Base-by-base conservation (phyloP, 352 stramenopile species). In the Phytophthora idaei region DNA sequence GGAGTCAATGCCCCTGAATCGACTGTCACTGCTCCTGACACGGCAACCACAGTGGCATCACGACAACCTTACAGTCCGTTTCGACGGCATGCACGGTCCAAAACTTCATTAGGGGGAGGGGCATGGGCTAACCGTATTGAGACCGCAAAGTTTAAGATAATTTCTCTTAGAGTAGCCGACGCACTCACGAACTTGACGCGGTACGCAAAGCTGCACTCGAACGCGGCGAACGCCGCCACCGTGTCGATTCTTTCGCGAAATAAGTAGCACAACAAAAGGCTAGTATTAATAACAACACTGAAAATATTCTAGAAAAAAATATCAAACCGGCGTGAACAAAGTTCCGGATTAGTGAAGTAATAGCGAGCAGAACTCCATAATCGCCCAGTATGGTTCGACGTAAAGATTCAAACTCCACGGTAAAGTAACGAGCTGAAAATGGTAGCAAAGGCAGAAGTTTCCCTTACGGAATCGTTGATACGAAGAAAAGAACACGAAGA, bases 391-490 rank as follows among this genome's bases (percentile, higher is more conserved):
- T 62, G 53, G 49, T 73, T 81, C 0, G 50, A 61, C 2, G 77
- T 5, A 0, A 83, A 4, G 2, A 87, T 58, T 5, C 76, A 5
- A 0, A 62, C 25, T 0, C 67, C 71, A 7, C 73, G 68, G 17
- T 73, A 64, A 1, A 69, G n/a, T 14, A 83, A 52, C 4, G 67
- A 67, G 10, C 25, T 70, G 6, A 70, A 82, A 27, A 85, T 66
- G 3, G 66, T 71, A n/a, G 64, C 56, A 50, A 83, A 83, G 4
- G 76, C 69, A 87, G 12, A 83, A 11, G 28, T 75, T 69, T 12
- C 72, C 69, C 5, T 60, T 31, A 1, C 42, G 54, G 1, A 75
- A 28, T 4, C 74, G 74, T 6, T 61, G 67, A 17, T 64, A 66
- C 44, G 10, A 87, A 51, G 11, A 79, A 64, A 5, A 83, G 49